These are phyloP conservation scores for Suillus decipiens DNA, from an alignment of 768 basidiomycete genomes.

Conservation along the genomic window DNA sequence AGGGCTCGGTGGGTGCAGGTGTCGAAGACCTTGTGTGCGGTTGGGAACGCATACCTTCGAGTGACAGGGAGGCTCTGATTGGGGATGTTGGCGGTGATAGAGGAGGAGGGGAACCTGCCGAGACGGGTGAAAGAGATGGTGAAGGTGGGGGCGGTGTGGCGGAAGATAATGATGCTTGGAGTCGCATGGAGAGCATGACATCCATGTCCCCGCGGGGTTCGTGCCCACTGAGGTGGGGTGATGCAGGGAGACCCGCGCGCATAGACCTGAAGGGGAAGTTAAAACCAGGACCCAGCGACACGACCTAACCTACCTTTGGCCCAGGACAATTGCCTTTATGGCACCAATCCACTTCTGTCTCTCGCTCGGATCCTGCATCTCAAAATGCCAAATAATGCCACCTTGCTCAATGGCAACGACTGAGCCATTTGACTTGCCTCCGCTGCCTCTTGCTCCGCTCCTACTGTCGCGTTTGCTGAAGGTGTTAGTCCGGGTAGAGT, in stretches of 20 bases:
- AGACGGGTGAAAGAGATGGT: slow-evolving; percentile 30
- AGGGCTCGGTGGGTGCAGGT: slow-evolving; percentile 46
- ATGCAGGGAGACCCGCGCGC: slow-evolving; percentile 62
- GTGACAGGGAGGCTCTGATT: slow-evolving; percentile 19
- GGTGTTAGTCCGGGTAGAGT: not conserved
- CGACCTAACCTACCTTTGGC: slow-evolving; percentile 37
- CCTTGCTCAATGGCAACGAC: slow-evolving; percentile 38
- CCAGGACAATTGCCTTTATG: slow-evolving; percentile 72
- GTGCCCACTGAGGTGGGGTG: slow-evolving; percentile 42
- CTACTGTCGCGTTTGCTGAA: slow-evolving; percentile 10
- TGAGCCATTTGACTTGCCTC: slow-evolving; percentile 1
- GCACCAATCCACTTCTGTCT: slow-evolving; percentile 76
- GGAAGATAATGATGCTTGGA: slow-evolving; percentile 56
- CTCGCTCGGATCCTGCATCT: slow-evolving; percentile 59
- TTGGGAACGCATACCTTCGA: slow-evolving; percentile 25
- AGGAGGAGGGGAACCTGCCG: slow-evolving; percentile 15
- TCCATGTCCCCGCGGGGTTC: slow-evolving; percentile 83
- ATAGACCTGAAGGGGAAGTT: slow-evolving; percentile 49
- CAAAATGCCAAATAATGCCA: slow-evolving; percentile 68
- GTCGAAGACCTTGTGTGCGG: slow-evolving; percentile 28
- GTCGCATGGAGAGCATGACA: slow-evolving; percentile 79
- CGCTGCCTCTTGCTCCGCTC: not conserved
- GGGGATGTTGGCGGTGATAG: slow-evolving; percentile 25
- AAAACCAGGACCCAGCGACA: not conserved
- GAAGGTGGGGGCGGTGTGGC: slow-evolving; percentile 13